A percentile compares a stretch with the other conserved stretches of the same genome.
Conservation (phyloP, 495 filamentous ascomycete genomes). For the Alectoria sarmentosa region DNA sequence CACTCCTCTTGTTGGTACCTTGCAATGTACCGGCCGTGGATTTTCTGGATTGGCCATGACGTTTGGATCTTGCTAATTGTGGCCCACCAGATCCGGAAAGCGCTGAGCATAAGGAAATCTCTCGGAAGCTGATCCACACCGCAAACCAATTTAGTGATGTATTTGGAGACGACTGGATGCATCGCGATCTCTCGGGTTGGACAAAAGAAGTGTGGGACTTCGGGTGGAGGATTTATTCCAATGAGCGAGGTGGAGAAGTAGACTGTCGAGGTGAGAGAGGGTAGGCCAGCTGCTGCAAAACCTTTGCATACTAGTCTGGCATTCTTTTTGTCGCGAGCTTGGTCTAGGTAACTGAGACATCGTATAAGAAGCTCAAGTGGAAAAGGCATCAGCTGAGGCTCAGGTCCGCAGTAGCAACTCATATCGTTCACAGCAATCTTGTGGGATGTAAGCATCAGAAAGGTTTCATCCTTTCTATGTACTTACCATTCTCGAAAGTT, state of each 20-base stretch:
- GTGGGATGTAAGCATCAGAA: neutral
- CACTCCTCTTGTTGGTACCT: neutral
- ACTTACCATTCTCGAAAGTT: neutral
- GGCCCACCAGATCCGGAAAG: neutral
- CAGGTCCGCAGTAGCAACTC: neutral
- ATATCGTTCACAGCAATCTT: neutral
- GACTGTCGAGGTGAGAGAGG: neutral
- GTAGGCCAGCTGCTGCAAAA: neutral
- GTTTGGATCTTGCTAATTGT: neutral
- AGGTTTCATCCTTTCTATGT: neutral
- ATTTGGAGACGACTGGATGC: neutral
- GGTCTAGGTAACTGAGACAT: neutral
- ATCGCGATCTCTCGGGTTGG: neutral
- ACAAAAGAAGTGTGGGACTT: neutral
- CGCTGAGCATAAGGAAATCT: neutral
- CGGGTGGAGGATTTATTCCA: neutral
- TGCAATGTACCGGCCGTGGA: neutral
- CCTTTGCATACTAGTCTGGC: conserved; percentile 1
- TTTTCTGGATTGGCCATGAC: neutral
- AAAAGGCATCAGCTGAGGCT: neutral
- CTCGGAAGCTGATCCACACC: neutral
- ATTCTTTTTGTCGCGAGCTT: neutral
- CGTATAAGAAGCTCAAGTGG: neutral
- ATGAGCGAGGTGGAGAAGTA: conserved; percentile 7
- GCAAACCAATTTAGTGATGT: neutral